phyloP scores from a whole-genome alignment of 148 eudicot genomes.

The Dysphania ambrosioides region DNA sequence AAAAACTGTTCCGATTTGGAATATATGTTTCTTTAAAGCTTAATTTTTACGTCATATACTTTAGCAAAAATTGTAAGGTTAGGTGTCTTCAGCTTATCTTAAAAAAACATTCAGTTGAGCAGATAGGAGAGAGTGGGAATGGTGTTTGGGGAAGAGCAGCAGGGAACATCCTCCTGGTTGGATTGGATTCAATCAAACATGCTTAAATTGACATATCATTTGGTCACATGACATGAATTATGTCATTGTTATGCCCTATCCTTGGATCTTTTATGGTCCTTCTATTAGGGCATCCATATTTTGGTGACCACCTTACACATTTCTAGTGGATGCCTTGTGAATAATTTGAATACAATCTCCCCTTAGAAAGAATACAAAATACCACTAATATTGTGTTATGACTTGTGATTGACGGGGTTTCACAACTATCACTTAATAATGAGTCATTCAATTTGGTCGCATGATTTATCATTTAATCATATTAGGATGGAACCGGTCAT shows the following conservation, averaged over 20 bases:
- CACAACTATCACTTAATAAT: too few relatives aligned
- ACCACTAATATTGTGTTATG: too few relatives aligned
- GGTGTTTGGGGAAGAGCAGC: constrained; percentile 2
- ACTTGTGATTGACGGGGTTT: too few relatives aligned
- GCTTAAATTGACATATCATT: constrained; percentile 29
- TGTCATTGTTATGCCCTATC: neutral
- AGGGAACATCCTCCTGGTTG: constrained; percentile 21
- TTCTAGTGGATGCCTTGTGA: neutral
- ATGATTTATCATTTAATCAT: too few relatives aligned
- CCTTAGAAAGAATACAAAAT: too few relatives aligned
- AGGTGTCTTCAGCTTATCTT: too few relatives aligned
- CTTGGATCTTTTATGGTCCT: constrained; percentile 14
- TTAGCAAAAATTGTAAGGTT: neutral
- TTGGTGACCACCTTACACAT: neutral
- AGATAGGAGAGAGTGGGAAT: neutral
- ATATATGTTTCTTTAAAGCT: too few relatives aligned
- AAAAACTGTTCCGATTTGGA: neutral
- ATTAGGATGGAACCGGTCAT: too few relatives aligned
- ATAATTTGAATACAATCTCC: neutral
- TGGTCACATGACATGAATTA: constrained; percentile 13
- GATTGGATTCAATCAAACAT: constrained; percentile 22
- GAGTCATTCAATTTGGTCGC: too few relatives aligned
- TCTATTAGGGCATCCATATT: neutral
- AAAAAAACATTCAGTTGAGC: constrained; percentile 7
- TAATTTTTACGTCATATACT: neutral